Conservation (phyloP, 208 protist species). For the Acanthamoeba lenticulata region DNA sequence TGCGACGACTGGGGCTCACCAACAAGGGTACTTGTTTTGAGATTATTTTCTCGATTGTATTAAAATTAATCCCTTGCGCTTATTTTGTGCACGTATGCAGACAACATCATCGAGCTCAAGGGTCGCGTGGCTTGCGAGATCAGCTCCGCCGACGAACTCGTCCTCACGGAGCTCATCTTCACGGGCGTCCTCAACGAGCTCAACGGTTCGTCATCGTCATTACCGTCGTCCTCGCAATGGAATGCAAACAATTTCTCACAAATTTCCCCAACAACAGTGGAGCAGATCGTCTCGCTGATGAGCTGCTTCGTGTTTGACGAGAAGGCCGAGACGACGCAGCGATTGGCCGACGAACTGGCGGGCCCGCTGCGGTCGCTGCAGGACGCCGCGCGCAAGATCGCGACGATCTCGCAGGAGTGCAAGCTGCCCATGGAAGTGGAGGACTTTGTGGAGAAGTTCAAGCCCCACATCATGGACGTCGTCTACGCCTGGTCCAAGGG, state of each 20-base stretch:
- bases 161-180: constrained; percentile 99
- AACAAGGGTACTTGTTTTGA: constrained; percentile 80
- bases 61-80: neutral
- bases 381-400: constrained; percentile 89
- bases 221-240: neutral
- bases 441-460: constrained; percentile 94
- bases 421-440: constrained; percentile 92
- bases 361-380: constrained; percentile 80
- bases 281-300: constrained; percentile 95
- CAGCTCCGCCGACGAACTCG: constrained; percentile 97
- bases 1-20: constrained; percentile 90
- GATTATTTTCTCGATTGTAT: neutral
- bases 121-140: constrained; percentile 98
- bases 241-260: neutral
- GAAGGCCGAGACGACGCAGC: constrained; percentile 86
- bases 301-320: constrained; percentile 97
- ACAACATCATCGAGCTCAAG: constrained; percentile 97
- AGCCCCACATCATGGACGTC: constrained; percentile 96
- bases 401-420: constrained; percentile 93
- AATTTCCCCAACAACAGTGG: constrained; percentile 58
- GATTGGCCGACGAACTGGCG: constrained; percentile 73
- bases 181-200: constrained; percentile 97
- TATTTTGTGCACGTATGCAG: constrained; percentile 53
- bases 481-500: constrained; percentile 96
- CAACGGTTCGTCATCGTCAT: neutral